Conservation (phyloP, 257 asterid genomes). For the Solanum chiquidenum region DNA sequence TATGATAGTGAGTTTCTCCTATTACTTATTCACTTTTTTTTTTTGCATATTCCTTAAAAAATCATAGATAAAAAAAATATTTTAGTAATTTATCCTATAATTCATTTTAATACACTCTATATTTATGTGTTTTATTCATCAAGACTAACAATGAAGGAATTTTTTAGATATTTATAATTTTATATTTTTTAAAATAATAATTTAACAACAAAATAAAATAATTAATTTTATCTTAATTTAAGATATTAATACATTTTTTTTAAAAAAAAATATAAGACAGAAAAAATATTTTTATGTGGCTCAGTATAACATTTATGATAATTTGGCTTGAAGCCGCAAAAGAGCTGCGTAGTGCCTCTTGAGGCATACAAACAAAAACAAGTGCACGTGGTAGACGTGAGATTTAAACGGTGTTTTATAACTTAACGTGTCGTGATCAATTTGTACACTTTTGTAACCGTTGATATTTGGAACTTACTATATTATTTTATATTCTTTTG, state of each 20-base stretch:
- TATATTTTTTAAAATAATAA: too few relatives aligned
- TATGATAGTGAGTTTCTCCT: background rate
- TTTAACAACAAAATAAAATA: too few relatives aligned
- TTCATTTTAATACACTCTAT: too few relatives aligned
- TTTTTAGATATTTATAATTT: too few relatives aligned
- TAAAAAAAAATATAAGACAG: too few relatives aligned
- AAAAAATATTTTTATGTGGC: background rate
- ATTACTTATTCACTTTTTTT: too few relatives aligned
- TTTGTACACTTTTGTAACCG: background rate
- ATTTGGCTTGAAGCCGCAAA: background rate
- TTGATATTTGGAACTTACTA: background rate
- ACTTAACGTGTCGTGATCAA: background rate
- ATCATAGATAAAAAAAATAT: too few relatives aligned
- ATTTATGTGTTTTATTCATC: background rate
- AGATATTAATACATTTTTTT: too few relatives aligned
- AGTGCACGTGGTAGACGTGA: background rate
- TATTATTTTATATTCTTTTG: background rate
- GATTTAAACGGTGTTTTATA: background rate
- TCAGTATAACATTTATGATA: background rate
- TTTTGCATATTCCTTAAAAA: background rate
- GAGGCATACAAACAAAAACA: background rate
- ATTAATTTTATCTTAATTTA: too few relatives aligned
- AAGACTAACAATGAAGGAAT: background rate
- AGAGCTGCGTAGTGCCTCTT: background rate
- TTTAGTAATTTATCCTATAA: background rate